Percentiles rank a stretch among this genome's conserved stretches.
Conservation (phyloP, 2,329 filamentous ascomycete genomes). For the Paecilomyces sp. region DNA sequence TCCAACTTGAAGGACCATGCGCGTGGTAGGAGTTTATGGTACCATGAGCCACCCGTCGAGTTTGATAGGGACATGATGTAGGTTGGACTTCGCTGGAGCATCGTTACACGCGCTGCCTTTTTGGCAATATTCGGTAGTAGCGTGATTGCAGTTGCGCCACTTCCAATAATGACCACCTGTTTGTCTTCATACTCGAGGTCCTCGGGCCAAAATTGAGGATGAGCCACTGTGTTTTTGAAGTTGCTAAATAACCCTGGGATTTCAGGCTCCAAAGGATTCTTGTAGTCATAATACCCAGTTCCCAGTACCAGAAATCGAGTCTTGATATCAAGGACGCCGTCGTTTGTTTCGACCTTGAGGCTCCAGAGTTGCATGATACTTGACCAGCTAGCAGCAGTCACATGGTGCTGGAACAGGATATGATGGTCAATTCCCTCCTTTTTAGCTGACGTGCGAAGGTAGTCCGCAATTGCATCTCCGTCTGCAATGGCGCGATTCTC, state of each 20-base stretch:
- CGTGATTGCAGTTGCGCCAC: constrained; percentile 66
- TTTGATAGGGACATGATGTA: constrained; percentile 30
- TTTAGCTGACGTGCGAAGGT: constrained; percentile 41
- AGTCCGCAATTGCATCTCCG: constrained; percentile 41
- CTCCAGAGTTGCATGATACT: neutral
- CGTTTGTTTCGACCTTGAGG: neutral
- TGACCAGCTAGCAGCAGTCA: neutral
- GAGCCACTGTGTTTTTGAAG: constrained; percentile 53
- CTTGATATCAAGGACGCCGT: neutral
- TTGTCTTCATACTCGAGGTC: constrained; percentile 56
- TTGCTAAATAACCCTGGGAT: constrained; percentile 55
- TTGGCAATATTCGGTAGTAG: constrained; percentile 59
- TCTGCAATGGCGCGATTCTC: constrained; percentile 39
- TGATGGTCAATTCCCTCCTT: constrained; percentile 42
- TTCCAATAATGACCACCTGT: constrained; percentile 60
- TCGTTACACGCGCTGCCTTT: constrained; percentile 56
- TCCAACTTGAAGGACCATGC: neutral
- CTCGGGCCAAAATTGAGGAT: constrained; percentile 64
- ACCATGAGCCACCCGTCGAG: constrained; percentile 23
- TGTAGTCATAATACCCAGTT: neutral
- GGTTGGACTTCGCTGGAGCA: constrained; percentile 65
- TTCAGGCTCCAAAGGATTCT: constrained; percentile 33
- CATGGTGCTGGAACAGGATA: neutral
- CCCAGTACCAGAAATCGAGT: neutral
- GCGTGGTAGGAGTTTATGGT: constrained; percentile 18